Evolutionary conservation across 305 asterid genomes (phyloP), one percentile per base, ranked within the genome.

Genomic region (Solanum hybrid): DNA sequence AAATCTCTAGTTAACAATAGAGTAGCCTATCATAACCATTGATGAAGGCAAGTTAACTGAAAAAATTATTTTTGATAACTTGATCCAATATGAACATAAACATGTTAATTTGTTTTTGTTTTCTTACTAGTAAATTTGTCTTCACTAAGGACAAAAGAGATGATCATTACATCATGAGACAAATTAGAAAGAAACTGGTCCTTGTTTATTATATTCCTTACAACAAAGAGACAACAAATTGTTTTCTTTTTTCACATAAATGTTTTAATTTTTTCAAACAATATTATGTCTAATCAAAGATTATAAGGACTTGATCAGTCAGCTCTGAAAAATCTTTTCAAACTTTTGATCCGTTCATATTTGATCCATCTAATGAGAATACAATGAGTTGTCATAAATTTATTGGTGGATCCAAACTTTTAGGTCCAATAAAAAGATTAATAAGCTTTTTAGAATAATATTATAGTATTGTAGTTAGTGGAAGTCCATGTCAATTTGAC

Each of bases 401-500:
- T 39, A 83, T 83, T 83, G 90, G 85, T 35, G 86, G 90, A 78
- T 88, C 86, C 90, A 37, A 90, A 87, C 92, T 93, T 92, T 90
- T 6, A 87, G 91, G 90, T 39, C 22, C 29, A n/a, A 76, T 28
- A 20, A 33, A 78, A 91, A 89, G 88, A 85, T 83, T 46, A 46
- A 73, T 67, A 71, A 31, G 67, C 91, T 85, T 82, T 64, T 82
- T 74, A 86, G 90, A 88, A 92, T 82, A 79, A 90, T 87, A 89
- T 84, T 16, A 8, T 73, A 71, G 18, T 12, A 29, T 26, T 57
- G 20, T 89, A 76, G 71, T 69, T 88, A 88, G 93, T 92, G 95
- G 89, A 46, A 84, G 93, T 89, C 91, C 71, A 89, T 92, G 91
- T 93, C 93, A 90, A 87, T 86, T 35, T 67, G 86, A 89, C 92